phyloP scores from a whole-genome alignment of 176 grass and related monocot genomes.

The Cenchrus americanus region DNA sequence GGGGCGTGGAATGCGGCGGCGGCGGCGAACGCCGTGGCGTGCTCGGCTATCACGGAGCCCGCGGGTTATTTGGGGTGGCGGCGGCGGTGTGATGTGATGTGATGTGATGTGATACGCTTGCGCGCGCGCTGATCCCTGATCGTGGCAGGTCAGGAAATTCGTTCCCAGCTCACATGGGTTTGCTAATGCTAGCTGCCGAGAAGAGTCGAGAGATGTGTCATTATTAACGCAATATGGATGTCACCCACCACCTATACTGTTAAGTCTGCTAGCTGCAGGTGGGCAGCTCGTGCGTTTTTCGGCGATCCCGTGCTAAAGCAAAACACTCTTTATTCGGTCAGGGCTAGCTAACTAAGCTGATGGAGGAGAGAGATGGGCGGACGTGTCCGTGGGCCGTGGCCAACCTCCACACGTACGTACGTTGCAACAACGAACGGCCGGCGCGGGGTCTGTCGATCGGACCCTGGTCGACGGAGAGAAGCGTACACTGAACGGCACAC shows the following conservation, averaged over 20 bases:
- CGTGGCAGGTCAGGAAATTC: not conserved
- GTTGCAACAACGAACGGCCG: too few relatives aligned
- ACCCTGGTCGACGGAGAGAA: too few relatives aligned
- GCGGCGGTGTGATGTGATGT: not conserved
- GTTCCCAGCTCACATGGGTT: conserved; percentile 17
- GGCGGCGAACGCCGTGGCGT: not conserved
- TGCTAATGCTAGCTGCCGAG: not conserved
- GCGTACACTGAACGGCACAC: too few relatives aligned
- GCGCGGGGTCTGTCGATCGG: too few relatives aligned
- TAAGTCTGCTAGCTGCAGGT: not conserved
- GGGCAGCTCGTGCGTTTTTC: too few relatives aligned
- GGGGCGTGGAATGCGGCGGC: not conserved
- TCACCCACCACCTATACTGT: not conserved
- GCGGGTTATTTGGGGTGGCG: not conserved
- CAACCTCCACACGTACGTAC: too few relatives aligned
- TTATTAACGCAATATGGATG: not conserved
- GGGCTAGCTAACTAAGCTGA: too few relatives aligned
- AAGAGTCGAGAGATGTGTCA: not conserved
- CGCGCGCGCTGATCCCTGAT: not conserved
- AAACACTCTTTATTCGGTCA: not conserved
- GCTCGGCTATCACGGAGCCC: conserved; percentile 17
- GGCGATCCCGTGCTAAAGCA: not conserved
- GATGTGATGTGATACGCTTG: not conserved
- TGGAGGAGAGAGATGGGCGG: too few relatives aligned
- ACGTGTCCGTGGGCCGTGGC: too few relatives aligned